These are phyloP conservation scores for Monascus ruber DNA, from an alignment of 2,329 filamentous ascomycete species.

Conservation along the genomic window DNA sequence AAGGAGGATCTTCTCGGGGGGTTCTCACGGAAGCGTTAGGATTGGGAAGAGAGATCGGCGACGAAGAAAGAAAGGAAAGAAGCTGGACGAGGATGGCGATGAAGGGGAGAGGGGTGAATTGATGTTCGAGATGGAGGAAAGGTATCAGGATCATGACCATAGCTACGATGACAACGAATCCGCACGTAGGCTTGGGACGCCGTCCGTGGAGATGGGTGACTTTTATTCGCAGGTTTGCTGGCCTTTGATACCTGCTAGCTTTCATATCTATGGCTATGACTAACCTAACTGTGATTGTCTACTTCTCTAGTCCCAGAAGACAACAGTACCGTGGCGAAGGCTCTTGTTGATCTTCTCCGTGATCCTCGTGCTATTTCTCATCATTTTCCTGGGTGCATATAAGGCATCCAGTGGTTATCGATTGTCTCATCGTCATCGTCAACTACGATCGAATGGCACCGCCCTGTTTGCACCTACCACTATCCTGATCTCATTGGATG, in stretches of 20 bases:
- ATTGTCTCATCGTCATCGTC: conserved; percentile 11
- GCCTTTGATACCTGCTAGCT: not conserved
- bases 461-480: conserved; percentile 84
- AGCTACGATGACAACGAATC: not conserved
- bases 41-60: conserved; percentile 43
- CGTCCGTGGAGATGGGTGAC: conserved; percentile 43
- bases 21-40: conserved; percentile 35
- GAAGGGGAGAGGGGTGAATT: conserved; percentile 36
- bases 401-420: conserved; percentile 37
- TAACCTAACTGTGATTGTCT: too few species aligned
- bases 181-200: conserved; percentile 43
- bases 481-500: conserved; percentile 85
- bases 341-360: conserved; percentile 31
- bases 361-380: conserved; percentile 43
- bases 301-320: conserved; percentile 9
- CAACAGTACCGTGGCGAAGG: conserved; percentile 16
- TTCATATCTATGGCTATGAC: too few species aligned
- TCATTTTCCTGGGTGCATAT: conserved; percentile 46
- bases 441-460: conserved; percentile 61
- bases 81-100: conserved; percentile 45
- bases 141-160: conserved; percentile 50
- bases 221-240: conserved; percentile 14
- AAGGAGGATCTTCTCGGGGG: conserved; percentile 30
- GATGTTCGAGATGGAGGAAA: conserved; percentile 87
- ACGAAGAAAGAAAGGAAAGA: conserved; percentile 39